Base-by-base conservation (phyloP, 345 rosid species). In the Sonneratia caseolaris region DNA sequence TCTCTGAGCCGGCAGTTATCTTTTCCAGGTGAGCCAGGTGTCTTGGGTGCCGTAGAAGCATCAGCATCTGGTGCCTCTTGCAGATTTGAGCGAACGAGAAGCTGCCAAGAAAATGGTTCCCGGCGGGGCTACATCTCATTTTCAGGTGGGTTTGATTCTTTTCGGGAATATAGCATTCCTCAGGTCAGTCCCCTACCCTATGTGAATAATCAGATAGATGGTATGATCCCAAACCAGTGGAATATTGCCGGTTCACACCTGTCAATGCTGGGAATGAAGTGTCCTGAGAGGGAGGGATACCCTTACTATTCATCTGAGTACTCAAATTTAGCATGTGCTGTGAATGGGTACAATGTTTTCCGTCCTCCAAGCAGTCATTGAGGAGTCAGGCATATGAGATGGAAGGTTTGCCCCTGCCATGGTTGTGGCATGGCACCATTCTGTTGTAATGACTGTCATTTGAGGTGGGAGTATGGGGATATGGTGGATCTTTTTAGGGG, bases 311-410 rank as follows among this genome's bases (percentile, higher is more conserved):
- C 68, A 22, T 81, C 86, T 0, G 90, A 84, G 15, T 84, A 83
- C 70, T 70, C 90, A 38, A 88, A 86, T 78, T 61, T 83, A 81
- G 80, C 98, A 36, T 75, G 85, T 73, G 76, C 87, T 36, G 80
- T 84, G 76, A 91, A 86, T 70, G 83, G 95, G 37, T 87, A 86
- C 71, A 71, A 86, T 8, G 85, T 81, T 68, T 89, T 78, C 82
- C 82, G 88, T 77, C 94, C 97, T 68, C 88, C 94, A n/a, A 88
- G 84, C 45, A 90, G 97, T 42, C 91, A 83, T 71, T 93, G 86
- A 87, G 66, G 45, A 42, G 45, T 42, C 45, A 42, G 10, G 45
- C 19, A 71, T 68, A 35, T 45, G 27, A 69, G 47, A 51, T 10
- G 38, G 32, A 10, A 18, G 70, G 38, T 36, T 5, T 8, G 75